Base-by-base conservation (phyloP, 2,329 filamentous ascomycete genomes). In the Cladobotryum protrusum region DNA sequence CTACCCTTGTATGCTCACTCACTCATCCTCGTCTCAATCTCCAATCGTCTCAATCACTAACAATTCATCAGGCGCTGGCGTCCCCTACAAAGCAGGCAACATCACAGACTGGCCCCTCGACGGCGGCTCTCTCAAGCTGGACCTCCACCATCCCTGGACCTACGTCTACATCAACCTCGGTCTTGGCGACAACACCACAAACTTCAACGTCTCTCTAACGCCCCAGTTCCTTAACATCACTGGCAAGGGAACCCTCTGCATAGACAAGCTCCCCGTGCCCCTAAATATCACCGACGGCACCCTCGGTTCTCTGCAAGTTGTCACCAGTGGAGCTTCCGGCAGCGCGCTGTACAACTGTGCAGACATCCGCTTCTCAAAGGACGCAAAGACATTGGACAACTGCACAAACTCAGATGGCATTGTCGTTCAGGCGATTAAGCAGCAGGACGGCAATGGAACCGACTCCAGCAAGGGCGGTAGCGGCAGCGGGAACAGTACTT, bases 341-440 rank as follows among this genome's bases (percentile, higher is more conserved):
- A 75, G 73, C 36, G 82, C 85, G 14, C 69, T 90, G 32, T 90
- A 89, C 67, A 86, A 84, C 67, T 91, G 87, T 66, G 83, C 86
- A 61, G 86, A 91, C 59, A 79, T 90, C 56, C 83, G 79, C 20
- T 84, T 91, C 69, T 77, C 74, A 32, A 69, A 71, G 46, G 69
- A 70, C 11, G 72, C 78, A 4, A 70, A 74, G 15, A 63, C 69
- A 8, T 70, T 76, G 14, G 62, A 69, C 20, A 65, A 66, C 52
- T 66, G 64, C 54, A 60, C 52, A 3, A 47, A 41, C 18, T 59
- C 63, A 0, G 59, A 61, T 3, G 78, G 76, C 33, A 70, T 87
- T 41, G 71, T 69, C 18, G 59, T 64, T 29, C 52, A 52, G 39
- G 48, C 50, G 11, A 56, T 74, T 54, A 60, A 59, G 55, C 59